These are phyloP conservation scores for Zygoascus biomembranicola DNA, from an alignment of 805 yeast genomes.

Conservation along the genomic window DNA sequence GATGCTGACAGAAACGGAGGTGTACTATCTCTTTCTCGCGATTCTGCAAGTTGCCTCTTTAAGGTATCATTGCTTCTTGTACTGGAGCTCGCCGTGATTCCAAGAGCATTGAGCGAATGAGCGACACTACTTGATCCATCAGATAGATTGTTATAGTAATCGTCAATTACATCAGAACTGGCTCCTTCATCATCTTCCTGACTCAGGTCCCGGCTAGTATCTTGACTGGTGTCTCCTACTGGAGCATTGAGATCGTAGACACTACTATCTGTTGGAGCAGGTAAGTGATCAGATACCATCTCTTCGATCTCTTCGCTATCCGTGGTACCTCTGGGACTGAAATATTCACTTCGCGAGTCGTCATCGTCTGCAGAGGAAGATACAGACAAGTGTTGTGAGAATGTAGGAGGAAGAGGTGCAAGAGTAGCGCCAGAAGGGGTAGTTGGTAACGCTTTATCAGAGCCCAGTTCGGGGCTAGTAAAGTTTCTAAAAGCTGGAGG, in stretches of 20 bases:
- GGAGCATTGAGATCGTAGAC: neutral
- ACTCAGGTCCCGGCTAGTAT: neutral
- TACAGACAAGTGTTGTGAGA: neutral
- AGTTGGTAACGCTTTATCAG: neutral
- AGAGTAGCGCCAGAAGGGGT: neutral
- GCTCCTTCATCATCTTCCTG: neutral
- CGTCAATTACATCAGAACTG: neutral
- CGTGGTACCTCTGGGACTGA: conserved; percentile 7
- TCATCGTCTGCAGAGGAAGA: conserved; percentile 3
- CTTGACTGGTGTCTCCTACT: neutral
- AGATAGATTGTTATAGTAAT: neutral
- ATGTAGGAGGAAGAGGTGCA: neutral
- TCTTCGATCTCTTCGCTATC: neutral
- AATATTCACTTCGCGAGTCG: conserved; percentile 12
- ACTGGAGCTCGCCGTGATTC: neutral
- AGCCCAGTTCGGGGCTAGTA: neutral
- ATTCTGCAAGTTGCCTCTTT: neutral
- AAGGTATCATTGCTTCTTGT: neutral
- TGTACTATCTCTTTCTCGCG: neutral
- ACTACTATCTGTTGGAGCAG: neutral
- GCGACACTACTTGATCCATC: neutral
- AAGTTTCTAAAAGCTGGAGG: neutral
- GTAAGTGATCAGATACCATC: neutral
- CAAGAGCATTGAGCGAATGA: neutral
- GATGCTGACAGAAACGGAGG: neutral